phyloP scores from a whole-genome alignment of 768 basidiomycete genomes.

The Boletus sp. region DNA sequence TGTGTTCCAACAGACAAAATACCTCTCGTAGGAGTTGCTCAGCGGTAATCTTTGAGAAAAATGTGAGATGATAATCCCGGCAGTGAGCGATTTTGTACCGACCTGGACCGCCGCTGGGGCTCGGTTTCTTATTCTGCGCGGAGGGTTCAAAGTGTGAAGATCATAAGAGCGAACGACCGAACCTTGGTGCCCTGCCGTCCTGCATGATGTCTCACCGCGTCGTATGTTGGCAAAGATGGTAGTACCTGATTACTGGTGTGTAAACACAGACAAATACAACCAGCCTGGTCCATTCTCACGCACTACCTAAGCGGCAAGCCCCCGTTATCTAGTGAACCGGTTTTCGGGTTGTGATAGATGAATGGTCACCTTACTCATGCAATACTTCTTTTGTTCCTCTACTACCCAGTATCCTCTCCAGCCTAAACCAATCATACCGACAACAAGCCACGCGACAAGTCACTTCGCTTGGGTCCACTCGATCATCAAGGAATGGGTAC shows the following conservation, averaged over 20 bases:
- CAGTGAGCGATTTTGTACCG: slow-evolving; percentile 19
- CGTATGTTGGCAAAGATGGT: background rate
- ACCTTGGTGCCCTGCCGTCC: slow-evolving; percentile 80
- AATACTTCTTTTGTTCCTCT: slow-evolving; percentile 20
- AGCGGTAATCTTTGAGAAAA: slow-evolving; percentile 76
- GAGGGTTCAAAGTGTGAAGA: slow-evolving; percentile 3
- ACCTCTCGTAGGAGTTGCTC: slow-evolving; percentile 97
- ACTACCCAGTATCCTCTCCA: slow-evolving; percentile 68
- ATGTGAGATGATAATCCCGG: slow-evolving; percentile 9
- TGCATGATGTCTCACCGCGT: slow-evolving; percentile 46
- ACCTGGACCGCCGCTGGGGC: slow-evolving; percentile 94
- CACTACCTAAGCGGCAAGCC: too few species aligned
- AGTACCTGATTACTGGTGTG: background rate
- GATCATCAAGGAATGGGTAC: slow-evolving; percentile 88
- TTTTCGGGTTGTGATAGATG: too few species aligned
- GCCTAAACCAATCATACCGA: slow-evolving; percentile 81
- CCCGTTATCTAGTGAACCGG: background rate
- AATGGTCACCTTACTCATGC: background rate
- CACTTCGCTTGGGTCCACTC: slow-evolving; percentile 85
- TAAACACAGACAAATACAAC: slow-evolving; percentile 20
- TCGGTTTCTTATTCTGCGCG: slow-evolving; percentile 85
- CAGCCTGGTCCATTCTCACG: too few species aligned
- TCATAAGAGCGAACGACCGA: slow-evolving; percentile 7
- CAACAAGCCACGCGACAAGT: slow-evolving; percentile 77
- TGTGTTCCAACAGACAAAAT: slow-evolving; percentile 9